A percentile compares a stretch with the other conserved stretches of the same genome.
These are phyloP conservation scores for Austroboletus eburneus DNA, from an alignment of 768 basidiomycete species.

Conservation along the genomic window DNA sequence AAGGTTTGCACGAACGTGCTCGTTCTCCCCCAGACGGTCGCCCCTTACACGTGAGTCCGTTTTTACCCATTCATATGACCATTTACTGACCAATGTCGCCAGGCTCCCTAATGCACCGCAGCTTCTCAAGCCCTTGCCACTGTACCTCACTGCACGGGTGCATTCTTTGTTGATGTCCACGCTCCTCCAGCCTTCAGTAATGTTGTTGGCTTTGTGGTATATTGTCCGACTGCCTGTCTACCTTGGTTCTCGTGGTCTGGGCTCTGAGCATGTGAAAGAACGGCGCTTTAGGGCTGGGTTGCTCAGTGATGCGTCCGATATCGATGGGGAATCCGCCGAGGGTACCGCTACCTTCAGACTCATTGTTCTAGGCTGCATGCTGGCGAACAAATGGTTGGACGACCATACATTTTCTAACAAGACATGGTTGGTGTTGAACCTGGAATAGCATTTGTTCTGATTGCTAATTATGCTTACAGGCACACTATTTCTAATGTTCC, in stretches of 20 bases:
- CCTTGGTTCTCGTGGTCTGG: slow-evolving; percentile 50
- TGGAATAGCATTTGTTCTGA: neutral
- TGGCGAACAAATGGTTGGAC: slow-evolving; percentile 86
- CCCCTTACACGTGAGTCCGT: slow-evolving; percentile 50
- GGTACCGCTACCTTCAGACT: slow-evolving; percentile 66
- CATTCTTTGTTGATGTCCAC: slow-evolving; percentile 77
- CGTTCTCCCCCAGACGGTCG: slow-evolving; percentile 51
- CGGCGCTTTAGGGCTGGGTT: slow-evolving; percentile 60
- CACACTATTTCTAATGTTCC: slow-evolving; percentile 78
- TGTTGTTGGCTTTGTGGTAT: slow-evolving; percentile 78
- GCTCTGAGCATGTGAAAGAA: slow-evolving; percentile 54
- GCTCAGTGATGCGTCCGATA: slow-evolving; percentile 44
- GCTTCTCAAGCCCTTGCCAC: slow-evolving; percentile 39
- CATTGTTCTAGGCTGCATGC: slow-evolving; percentile 76
- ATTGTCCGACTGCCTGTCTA: slow-evolving; percentile 72
- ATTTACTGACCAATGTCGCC: slow-evolving; percentile 9
- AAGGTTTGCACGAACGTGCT: slow-evolving; percentile 75
- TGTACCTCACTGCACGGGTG: slow-evolving; percentile 50
- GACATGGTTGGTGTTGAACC: slow-evolving; percentile 58
- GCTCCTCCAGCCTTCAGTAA: slow-evolving; percentile 75
- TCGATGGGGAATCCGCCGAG: slow-evolving; percentile 48
- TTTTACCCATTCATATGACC: neutral
- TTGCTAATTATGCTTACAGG: slow-evolving; percentile 39
- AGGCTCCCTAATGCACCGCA: slow-evolving; percentile 30
- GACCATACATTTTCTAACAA: slow-evolving; percentile 89